Evolutionary conservation across 2,329 filamentous ascomycete species (phyloP), one percentile per base, ranked within the genome.

Genomic region (Aspergillus pseudoviridinutans): DNA sequence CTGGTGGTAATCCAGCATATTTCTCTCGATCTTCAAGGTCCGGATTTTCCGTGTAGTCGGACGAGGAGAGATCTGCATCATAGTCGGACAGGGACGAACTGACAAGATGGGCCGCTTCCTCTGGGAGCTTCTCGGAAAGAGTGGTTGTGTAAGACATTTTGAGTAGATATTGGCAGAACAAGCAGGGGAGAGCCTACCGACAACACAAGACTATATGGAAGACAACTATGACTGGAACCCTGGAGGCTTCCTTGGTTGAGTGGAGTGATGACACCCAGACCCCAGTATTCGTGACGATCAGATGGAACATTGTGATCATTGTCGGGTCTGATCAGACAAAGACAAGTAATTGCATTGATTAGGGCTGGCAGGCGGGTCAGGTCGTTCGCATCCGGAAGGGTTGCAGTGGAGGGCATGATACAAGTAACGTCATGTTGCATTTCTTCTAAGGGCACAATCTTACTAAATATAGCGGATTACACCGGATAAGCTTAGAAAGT

Each of bases 31-130:
- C 47, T 32, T 46, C 22, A 14, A 22, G 24, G 41, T 49, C 29
- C 4, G 29, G 49, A 51, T 27, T 10, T 38, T 51, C 47, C 14
- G 27, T 50, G 24, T 57, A 24, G 28, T 51, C 10, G n/a, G 49
- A 46, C 14, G 29, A 52, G 29, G n/a, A 17, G 28, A 58, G 35
- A 8, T 35, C 35, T 4, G 51, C 46, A 44, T 59, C 54, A 17
- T 54, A 55, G 50, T 57, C 51, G 20, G 42, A 46, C 42, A 25
- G 42, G 25, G 42, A 10, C 17, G 41, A 44, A 22, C 41, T 44
- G 41, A 22, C 41, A n/a, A n/a, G 41, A 7, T 22, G n/a, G 6
- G 22, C n/a, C 7, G 9, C 41, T 44, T n/a, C 17, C 41, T 44
- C 41, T 22, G 41, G 41, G n/a, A 20, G n/a, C 41, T 44, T 44